Base-by-base conservation (phyloP, 2,329 filamentous ascomycete species). In the Colletotrichum theobromicola region DNA sequence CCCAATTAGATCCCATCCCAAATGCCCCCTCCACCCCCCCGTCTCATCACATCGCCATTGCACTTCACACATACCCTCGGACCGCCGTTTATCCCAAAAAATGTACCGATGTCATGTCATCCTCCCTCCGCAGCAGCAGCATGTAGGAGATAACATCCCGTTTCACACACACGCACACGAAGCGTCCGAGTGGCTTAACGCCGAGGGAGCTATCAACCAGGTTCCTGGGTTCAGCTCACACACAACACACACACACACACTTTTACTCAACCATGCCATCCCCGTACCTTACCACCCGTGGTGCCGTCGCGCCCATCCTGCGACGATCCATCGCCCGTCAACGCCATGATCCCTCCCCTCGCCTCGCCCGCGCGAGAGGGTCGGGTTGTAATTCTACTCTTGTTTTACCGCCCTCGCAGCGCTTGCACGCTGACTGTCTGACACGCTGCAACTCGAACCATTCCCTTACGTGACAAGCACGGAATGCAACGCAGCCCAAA, bases 141-240 rank as follows among this genome's bases (percentile, higher is more conserved):
- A 46, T n/a, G 37, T 21, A 21, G 37, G 37, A 46, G 37, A 46
- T 46, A 46, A 46, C 6, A 2, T 18, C n/a, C 28, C 21, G 28
- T 58, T 58, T 58, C 57, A 34, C 57, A 34, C 26, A 61, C 26
- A 61, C 26, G 37, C 18, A 46, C 28, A 3, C 46, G 64, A 67
- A n/a, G n/a, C 50, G 69, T 61, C 63, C 69, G 53, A 60, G 69
- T 67, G 61, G 61, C 68, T 70, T 66, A 58, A 66, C 30, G 53
- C 26, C 61, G 21, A 55, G 57, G 30, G 37, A 12, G 42, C 60
- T 46, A 70, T 70, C 58, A 70, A 61, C 69, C 69, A 67, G 63
- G 53, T 72, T 72, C 53, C 35, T 67, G 69, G 69, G 69, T 72
- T 16, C 35, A 42, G 5, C 21, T 28, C 42, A 13, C 37, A 34